phyloP scores from a whole-genome alignment of 805 yeast genomes.

The Schwanniomyces yamadae region DNA sequence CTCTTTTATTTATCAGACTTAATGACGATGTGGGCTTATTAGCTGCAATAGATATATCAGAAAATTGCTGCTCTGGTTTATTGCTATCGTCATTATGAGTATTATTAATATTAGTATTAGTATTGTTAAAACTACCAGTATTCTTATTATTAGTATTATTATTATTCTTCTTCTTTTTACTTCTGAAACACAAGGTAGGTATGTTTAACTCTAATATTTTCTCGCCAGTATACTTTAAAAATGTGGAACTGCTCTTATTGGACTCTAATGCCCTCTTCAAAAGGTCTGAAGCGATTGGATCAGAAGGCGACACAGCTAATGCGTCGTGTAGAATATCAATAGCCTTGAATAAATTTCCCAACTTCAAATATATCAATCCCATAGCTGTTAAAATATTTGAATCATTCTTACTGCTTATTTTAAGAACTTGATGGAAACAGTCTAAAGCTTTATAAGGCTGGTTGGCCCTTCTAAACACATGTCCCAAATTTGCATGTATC shows the following conservation, averaged over 20 bases:
- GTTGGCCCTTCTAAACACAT: conserved; percentile 72
- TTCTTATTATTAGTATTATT: conserved; percentile 12
- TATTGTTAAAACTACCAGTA: background rate
- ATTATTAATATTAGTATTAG: background rate
- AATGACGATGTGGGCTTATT: too few species aligned
- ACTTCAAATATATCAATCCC: conserved; percentile 76
- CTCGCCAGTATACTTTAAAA: conserved; percentile 23
- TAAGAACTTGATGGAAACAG: conserved; percentile 75
- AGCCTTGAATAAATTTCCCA: conserved; percentile 63
- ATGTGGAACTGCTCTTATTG: conserved; percentile 34
- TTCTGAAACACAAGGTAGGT: conserved; percentile 25
- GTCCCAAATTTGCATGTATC: conserved; percentile 83
- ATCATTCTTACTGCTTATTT: conserved; percentile 66
- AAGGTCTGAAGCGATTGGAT: conserved; percentile 81
- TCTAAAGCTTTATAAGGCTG: conserved; percentile 63
- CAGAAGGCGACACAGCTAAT: conserved; percentile 72
- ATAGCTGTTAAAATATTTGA: conserved; percentile 75
- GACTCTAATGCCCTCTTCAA: conserved; percentile 74
- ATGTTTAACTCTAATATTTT: conserved; percentile 20
- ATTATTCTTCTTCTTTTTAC: conserved; percentile 6
- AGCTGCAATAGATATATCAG: too few species aligned
- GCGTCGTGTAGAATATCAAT: conserved; percentile 79
- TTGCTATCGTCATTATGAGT: background rate
- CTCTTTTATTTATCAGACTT: background rate
- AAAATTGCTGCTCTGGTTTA: too few species aligned